phyloP scores from a whole-genome alignment of 1,139 yeast species.

The Yarrowia galli region DNA sequence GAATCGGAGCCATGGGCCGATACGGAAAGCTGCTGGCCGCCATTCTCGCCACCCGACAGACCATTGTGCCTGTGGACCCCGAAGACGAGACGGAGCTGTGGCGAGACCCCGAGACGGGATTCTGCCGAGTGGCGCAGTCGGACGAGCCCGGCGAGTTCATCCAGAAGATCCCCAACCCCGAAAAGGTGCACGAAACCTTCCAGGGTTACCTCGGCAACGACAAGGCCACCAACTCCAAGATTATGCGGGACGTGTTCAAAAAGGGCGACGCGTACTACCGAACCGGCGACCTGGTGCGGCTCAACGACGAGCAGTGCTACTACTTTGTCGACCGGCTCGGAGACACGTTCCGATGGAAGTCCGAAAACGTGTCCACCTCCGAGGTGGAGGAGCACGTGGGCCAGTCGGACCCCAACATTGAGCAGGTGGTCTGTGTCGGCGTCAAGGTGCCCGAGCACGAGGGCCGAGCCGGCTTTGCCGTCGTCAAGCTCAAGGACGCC shows the following conservation, averaged over 20 bases:
- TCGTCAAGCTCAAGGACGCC: conserved; percentile 61
- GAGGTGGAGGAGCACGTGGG: conserved; percentile 84
- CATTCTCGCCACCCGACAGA: conserved; percentile 43
- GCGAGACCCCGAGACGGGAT: conserved; percentile 74
- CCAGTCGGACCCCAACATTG: conserved; percentile 55
- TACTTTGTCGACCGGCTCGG: conserved; percentile 94
- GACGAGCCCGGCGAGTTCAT: conserved; percentile 88
- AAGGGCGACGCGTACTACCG: conserved; percentile 94
- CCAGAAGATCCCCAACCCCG: conserved; percentile 73
- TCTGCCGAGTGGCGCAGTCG: conserved; percentile 58
- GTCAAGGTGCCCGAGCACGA: conserved; percentile 86
- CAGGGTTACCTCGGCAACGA: conserved; percentile 90
- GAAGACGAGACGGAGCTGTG: conserved; percentile 76
- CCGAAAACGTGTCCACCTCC: conserved; percentile 92
- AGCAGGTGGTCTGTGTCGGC: conserved; percentile 87
- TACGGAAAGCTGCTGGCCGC: conserved; percentile 59
- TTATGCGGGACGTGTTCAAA: conserved; percentile 72
- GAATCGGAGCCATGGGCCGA: conserved; percentile 88
- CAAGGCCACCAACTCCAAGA: conserved; percentile 78
- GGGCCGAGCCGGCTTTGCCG: conserved; percentile 94
- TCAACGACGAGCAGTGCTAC: conserved; percentile 72
- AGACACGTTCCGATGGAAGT: conserved; percentile 96
- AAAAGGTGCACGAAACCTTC: conserved; percentile 60
- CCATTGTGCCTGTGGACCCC: conserved; percentile 76
- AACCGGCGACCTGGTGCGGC: conserved; percentile 80